These are phyloP conservation scores for Esteya vermicola DNA, from an alignment of 2,329 filamentous ascomycete genomes.

Conservation along the genomic window DNA sequence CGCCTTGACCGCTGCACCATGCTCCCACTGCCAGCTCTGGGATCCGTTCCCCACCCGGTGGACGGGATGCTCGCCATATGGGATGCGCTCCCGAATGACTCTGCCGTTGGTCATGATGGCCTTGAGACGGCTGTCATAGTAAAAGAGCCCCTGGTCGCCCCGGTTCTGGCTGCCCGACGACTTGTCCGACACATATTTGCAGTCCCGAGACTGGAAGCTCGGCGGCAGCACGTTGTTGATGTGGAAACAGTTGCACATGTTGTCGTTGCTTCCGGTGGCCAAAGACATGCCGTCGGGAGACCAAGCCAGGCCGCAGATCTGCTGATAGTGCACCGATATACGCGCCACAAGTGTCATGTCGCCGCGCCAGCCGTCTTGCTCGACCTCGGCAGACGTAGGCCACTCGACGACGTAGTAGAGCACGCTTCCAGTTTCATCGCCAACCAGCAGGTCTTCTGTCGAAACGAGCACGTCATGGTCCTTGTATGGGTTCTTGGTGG, in stretches of 20 bases:
- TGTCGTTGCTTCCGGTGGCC: constrained; percentile 87
- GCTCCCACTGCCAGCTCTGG: constrained; percentile 59
- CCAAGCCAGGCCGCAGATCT: constrained; percentile 90
- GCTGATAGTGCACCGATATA: constrained; percentile 68
- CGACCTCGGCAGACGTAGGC: constrained; percentile 50
- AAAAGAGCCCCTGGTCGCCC: not conserved
- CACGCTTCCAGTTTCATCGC: constrained; percentile 68
- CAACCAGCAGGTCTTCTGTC: constrained; percentile 75
- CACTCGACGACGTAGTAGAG: constrained; percentile 89
- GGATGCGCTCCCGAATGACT: constrained; percentile 4
- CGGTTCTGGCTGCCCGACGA: too few species aligned
- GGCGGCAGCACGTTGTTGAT: constrained; percentile 43
- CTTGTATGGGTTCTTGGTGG: constrained; percentile 33
- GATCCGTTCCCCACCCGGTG: constrained; percentile 31
- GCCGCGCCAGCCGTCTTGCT: constrained; percentile 57
- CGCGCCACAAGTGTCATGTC: constrained; percentile 63
- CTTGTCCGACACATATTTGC: too few species aligned
- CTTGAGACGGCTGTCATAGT: constrained; percentile 1
- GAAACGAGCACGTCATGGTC: constrained; percentile 37
- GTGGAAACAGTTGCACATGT: constrained; percentile 71
- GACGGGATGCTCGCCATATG: not conserved
- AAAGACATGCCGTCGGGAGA: constrained; percentile 62
- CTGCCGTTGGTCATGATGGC: not conserved
- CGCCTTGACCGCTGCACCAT: constrained; percentile 85
- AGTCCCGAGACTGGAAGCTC: too few species aligned